Percentiles rank a stretch among this genome's conserved stretches.
phyloP scores from a whole-genome alignment of 2,329 filamentous ascomycete species.

The Ophiocordyceps australis region DNA sequence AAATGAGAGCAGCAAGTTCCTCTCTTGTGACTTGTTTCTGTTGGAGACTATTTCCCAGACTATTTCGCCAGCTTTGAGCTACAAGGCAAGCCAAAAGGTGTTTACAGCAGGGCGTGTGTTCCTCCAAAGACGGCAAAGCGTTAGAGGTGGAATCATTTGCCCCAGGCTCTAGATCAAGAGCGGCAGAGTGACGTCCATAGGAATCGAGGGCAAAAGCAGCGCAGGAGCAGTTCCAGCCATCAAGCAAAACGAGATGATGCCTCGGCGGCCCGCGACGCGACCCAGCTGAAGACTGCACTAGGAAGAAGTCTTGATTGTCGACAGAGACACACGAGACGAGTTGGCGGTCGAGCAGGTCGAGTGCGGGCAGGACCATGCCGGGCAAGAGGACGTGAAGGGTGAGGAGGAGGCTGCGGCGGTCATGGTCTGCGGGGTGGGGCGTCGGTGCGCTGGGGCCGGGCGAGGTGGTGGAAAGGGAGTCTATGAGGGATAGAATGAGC shows the following conservation, averaged over 20 bases:
- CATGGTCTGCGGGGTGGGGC: conserved; percentile 3
- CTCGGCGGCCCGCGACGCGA: no score
- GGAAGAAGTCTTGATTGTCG: no score
- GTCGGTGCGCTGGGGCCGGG: no score
- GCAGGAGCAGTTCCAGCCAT: conserved; percentile 80
- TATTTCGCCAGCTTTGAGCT: conserved; percentile 40
- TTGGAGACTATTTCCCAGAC: conserved; percentile 39
- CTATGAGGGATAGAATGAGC: conserved; percentile 30
- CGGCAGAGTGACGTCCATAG: conserved; percentile 24
- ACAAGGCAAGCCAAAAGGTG: conserved; percentile 75
- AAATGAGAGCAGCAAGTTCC: conserved; percentile 56
- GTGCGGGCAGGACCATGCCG: conserved; percentile 59
- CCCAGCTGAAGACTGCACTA: no score
- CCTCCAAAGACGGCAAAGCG: no score
- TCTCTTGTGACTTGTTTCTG: conserved; percentile 35
- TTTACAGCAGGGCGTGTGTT: conserved; percentile 52
- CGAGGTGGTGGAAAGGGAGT: conserved; percentile 14
- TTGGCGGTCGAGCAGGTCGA: conserved; percentile 70
- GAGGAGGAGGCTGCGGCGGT: conserved; percentile 38
- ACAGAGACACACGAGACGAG: conserved; percentile 40
- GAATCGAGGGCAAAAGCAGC: conserved; percentile 63
- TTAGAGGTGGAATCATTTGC: no score
- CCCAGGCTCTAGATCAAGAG: no score
- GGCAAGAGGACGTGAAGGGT: conserved; percentile 79
- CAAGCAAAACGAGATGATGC: conserved; percentile 53